Evolutionary conservation across 1,139 yeast genomes (phyloP).

Genomic region (Geotrichum aggregatum): DNA sequence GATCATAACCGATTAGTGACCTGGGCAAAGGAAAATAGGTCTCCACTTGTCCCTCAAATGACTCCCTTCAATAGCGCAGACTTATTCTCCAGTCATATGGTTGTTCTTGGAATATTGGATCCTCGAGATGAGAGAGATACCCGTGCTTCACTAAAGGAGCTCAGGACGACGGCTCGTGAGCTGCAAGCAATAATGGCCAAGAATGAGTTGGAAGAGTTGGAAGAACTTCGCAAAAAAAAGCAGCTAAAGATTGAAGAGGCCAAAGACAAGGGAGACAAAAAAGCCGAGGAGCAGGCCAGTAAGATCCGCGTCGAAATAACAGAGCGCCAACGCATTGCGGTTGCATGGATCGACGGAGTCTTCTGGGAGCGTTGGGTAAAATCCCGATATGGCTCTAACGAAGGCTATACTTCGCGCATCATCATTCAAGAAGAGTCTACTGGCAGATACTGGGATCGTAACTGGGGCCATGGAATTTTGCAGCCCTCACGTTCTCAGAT

Average conservation of each 20-base stretch:
- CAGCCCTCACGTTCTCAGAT: slow-evolving; percentile 33
- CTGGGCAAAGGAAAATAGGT: slow-evolving; percentile 39
- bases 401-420: slow-evolving; percentile 24
- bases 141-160: slow-evolving; percentile 31
- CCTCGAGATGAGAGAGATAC: slow-evolving; percentile 33
- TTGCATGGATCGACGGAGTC: slow-evolving; percentile 41
- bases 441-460: slow-evolving; percentile 37
- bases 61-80: slow-evolving; percentile 38
- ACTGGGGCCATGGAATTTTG: slow-evolving; percentile 29
- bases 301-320: slow-evolving; percentile 31
- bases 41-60: slow-evolving; percentile 39
- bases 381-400: slow-evolving; percentile 30
- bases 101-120: slow-evolving; percentile 38
- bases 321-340: slow-evolving; percentile 34
- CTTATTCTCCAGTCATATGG: slow-evolving; percentile 33
- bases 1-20: slow-evolving; percentile 32
- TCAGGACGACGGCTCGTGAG: slow-evolving; percentile 35
- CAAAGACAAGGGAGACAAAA: slow-evolving; percentile 35
- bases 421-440: slow-evolving; percentile 34
- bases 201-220: slow-evolving; percentile 32
- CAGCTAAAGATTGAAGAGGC: slow-evolving; percentile 39
- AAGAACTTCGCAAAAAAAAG: slow-evolving; percentile 35
- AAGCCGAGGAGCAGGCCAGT: slow-evolving; percentile 36
- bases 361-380: slow-evolving; percentile 40
- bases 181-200: slow-evolving; percentile 29